Conservation (phyloP, 805 yeast species). For the Metschnikowia cerradonensis region DNA sequence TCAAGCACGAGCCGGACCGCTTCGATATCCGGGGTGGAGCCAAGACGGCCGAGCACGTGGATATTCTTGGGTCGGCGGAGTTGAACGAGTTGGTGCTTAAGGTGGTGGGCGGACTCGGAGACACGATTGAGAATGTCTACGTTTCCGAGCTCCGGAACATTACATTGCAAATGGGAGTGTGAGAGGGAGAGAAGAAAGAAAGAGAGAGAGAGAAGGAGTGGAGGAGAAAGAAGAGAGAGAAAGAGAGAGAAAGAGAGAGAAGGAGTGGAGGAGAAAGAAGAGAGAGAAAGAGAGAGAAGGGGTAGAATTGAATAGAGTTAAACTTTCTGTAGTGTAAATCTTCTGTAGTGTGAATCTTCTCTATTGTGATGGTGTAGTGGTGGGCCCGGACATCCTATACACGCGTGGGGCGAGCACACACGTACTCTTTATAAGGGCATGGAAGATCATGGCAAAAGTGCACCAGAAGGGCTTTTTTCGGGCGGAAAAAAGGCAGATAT, state of each 20-base stretch:
- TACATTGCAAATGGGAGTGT: constrained; percentile 52
- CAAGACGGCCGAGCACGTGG: constrained; percentile 96
- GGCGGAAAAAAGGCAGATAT: not conserved
- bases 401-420: not conserved
- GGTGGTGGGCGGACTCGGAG: constrained; percentile 81
- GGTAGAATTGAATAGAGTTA: no score
- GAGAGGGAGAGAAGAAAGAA: not conserved
- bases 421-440: not conserved
- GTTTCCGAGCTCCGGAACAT: constrained; percentile 61
- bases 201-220: no score
- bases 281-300: no score
- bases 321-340: no score
- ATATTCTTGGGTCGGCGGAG: constrained; percentile 89
- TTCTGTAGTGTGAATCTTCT: no score
- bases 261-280: no score
- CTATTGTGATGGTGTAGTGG: not conserved
- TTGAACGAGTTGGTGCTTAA: constrained; percentile 79
- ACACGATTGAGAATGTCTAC: constrained; percentile 54
- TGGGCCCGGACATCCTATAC: not conserved
- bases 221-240: not conserved
- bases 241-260: no score
- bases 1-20: constrained; percentile 87
- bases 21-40: constrained; percentile 97
- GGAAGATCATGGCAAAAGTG: not conserved
- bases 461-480: not conserved